These are phyloP conservation scores for Sporothrix dimorphospora DNA, from an alignment of 2,329 filamentous ascomycete species.

Conservation along the genomic window DNA sequence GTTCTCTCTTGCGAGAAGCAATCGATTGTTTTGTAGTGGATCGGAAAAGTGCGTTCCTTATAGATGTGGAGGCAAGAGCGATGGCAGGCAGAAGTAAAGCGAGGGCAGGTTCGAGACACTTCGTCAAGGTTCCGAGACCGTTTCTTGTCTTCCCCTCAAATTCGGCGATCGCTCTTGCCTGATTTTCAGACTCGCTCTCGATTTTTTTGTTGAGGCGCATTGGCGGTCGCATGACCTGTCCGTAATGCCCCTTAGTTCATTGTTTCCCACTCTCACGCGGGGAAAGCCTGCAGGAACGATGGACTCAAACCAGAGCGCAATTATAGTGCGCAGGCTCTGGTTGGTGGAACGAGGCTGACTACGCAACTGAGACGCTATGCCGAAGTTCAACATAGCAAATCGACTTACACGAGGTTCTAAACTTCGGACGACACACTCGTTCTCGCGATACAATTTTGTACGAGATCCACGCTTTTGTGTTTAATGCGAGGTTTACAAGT, in stretches of 20 bases:
- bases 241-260: not conserved
- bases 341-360: not conserved
- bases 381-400: not conserved
- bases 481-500: not conserved
- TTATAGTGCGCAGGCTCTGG: not conserved
- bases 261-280: not conserved
- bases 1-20: not conserved
- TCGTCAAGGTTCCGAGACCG: not conserved
- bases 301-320: not conserved
- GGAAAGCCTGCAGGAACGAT: slow-evolving; percentile 13
- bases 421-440: not conserved
- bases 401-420: not conserved
- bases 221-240: slow-evolving; percentile 6
- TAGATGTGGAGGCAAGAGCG: not conserved
- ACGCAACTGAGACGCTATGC: not conserved
- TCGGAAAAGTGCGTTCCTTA: not conserved
- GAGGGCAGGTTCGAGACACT: not conserved
- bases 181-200: not conserved
- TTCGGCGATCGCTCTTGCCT: slow-evolving; percentile 18
- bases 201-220: slow-evolving; percentile 7
- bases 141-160: slow-evolving; percentile 1
- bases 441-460: not conserved
- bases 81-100: not conserved
- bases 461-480: not conserved
- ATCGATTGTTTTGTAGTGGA: not conserved